These are phyloP conservation scores for Chlamydomonas sp. DNA, from an alignment of 139 green algal genomes.

Conservation along the genomic window DNA sequence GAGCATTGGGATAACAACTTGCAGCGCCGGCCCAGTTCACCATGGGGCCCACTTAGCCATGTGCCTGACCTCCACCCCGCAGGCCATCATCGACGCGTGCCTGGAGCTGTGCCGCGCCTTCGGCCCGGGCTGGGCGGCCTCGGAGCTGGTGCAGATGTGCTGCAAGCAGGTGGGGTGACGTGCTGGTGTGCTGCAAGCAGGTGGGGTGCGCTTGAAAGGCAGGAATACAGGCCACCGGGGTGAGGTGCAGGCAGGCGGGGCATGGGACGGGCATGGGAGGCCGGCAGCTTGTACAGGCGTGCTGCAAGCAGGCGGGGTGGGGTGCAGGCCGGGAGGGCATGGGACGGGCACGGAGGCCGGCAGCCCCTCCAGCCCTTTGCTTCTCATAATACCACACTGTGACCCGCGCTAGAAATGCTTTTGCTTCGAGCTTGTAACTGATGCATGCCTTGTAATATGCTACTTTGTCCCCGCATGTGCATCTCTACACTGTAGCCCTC, in stretches of 20 bases:
- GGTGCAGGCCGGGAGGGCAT: too few relatives aligned
- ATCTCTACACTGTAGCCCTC: too few relatives aligned
- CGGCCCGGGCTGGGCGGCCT: slow-evolving; percentile 40
- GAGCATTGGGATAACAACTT: background rate
- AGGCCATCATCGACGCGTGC: slow-evolving; percentile 35
- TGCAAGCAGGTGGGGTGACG: slow-evolving; percentile 38
- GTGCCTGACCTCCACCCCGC: background rate
- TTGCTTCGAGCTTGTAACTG: too few relatives aligned
- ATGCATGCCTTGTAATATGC: too few relatives aligned
- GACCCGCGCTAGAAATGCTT: too few relatives aligned
- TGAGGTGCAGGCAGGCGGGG: background rate
- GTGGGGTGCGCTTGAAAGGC: too few relatives aligned
- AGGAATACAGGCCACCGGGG: background rate
- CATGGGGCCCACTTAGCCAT: background rate
- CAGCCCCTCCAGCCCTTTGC: too few relatives aligned
- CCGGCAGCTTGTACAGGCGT: background rate
- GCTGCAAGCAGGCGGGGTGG: too few relatives aligned
- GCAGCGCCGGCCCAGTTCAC: background rate
- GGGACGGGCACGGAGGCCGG: too few relatives aligned
- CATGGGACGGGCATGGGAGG: background rate
- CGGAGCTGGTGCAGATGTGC: slow-evolving; percentile 43
- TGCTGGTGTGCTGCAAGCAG: background rate
- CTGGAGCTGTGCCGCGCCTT: slow-evolving; percentile 32
- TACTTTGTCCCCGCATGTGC: too few relatives aligned
- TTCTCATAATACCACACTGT: too few relatives aligned